Evolutionary conservation across 305 asterid species (phyloP).

Genomic region (Fraxinus xanthoxyloides): DNA sequence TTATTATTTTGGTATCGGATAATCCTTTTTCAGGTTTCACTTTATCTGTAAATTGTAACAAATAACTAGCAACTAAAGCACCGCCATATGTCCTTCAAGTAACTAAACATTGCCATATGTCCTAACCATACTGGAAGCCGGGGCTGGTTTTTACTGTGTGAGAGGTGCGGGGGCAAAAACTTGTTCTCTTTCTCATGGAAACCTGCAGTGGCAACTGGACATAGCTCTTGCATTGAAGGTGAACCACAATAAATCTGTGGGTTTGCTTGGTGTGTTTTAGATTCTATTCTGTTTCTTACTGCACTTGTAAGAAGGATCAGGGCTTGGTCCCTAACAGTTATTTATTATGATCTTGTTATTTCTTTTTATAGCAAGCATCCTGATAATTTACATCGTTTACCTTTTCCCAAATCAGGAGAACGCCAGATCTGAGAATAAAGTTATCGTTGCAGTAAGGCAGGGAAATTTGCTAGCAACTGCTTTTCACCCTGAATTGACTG

Average conservation of each 20-base stretch:
- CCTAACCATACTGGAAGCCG: background rate
- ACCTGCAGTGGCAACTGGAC: background rate
- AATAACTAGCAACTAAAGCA: background rate
- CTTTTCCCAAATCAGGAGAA: slow-evolving; percentile 41
- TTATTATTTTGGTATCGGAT: background rate
- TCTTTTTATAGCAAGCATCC: background rate
- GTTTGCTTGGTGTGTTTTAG: background rate
- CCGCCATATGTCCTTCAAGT: background rate
- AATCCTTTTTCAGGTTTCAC: background rate
- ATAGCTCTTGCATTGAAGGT: background rate
- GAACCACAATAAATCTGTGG: background rate
- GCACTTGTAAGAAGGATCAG: background rate
- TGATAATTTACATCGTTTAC: background rate
- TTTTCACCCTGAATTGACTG: slow-evolving; percentile 95
- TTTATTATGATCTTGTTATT: background rate
- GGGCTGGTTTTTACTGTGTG: background rate
- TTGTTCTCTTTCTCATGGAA: background rate
- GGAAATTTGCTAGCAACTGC: slow-evolving; percentile 96
- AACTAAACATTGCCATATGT: background rate
- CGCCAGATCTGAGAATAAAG: slow-evolving; percentile 44
- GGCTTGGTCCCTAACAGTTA: background rate
- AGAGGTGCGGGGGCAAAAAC: background rate
- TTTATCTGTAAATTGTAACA: background rate
- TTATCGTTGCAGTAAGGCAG: slow-evolving; percentile 93
- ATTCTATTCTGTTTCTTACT: background rate